Conservation (phyloP, 306 rosid species). For the Senna tora region DNA sequence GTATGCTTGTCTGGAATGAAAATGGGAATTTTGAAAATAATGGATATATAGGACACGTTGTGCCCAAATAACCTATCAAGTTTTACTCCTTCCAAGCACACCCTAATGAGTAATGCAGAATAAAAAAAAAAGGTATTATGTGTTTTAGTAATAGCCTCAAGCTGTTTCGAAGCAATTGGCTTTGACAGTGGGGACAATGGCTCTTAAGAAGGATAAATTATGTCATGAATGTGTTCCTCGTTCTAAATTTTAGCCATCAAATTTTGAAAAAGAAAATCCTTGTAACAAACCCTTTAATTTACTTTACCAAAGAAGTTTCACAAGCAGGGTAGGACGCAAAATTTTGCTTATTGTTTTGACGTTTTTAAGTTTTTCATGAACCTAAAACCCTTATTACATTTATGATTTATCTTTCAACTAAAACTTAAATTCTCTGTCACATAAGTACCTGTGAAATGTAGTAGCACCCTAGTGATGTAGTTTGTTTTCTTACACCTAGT, state of each 20-base stretch:
- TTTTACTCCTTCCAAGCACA: background rate
- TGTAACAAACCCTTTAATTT: background rate
- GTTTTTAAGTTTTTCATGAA: background rate
- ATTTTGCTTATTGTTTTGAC: background rate
- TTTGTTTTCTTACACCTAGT: conserved; percentile 33
- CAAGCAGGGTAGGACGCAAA: background rate
- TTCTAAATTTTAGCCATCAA: background rate
- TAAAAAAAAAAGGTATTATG: background rate
- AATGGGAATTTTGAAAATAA: background rate
- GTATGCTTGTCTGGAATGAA: background rate
- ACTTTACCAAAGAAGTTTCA: background rate
- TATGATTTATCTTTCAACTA: background rate
- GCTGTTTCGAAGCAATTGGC: background rate
- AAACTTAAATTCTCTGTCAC: background rate
- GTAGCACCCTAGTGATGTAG: conserved; percentile 9
- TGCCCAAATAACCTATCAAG: background rate
- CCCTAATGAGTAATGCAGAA: background rate
- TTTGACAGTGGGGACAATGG: background rate
- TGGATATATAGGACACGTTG: background rate
- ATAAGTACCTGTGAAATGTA: background rate
- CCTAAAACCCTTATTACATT: background rate
- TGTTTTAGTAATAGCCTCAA: conserved; percentile 10
- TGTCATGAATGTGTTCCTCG: background rate
- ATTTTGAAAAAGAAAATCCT: background rate
- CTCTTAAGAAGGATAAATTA: background rate